phyloP scores from a whole-genome alignment of 257 asterid genomes.

The Nicotiana benthamiana region DNA sequence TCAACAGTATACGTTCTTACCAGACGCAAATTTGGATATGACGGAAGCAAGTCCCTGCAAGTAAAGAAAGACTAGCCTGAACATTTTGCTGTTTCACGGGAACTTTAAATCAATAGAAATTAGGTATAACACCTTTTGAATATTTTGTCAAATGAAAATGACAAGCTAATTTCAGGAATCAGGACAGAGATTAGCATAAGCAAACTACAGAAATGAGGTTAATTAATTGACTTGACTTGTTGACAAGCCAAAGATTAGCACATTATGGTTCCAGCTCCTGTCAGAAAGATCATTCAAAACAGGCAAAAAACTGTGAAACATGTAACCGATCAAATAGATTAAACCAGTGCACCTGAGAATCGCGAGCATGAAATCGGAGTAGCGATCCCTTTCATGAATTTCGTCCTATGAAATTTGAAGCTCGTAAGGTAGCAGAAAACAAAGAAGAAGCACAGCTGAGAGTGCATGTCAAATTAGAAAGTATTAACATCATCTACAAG shows the following conservation, averaged over 20 bases:
- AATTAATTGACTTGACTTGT: slow-evolving; percentile 1
- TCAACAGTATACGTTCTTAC: slow-evolving; percentile 32
- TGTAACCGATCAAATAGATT: slow-evolving; percentile 6
- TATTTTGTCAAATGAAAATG: neutral
- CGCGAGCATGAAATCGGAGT: slow-evolving; percentile 93
- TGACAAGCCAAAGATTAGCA: neutral
- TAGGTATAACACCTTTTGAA: neutral
- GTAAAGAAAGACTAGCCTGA: slow-evolving; percentile 8
- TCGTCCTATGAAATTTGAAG: slow-evolving; percentile 61
- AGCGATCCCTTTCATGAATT: slow-evolving; percentile 97
- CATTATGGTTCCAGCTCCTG: slow-evolving; percentile 1
- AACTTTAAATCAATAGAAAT: neutral
- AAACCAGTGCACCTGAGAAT: slow-evolving; percentile 64
- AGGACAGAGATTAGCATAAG: neutral
- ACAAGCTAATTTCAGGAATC: neutral
- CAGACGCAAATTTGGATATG: slow-evolving; percentile 77
- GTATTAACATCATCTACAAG: neutral
- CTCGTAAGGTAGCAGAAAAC: neutral
- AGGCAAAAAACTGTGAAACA: neutral
- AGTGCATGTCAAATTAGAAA: neutral
- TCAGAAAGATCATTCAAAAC: neutral
- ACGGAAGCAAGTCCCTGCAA: slow-evolving; percentile 82
- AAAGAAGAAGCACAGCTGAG: neutral
- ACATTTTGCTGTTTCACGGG: neutral
- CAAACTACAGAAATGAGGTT: neutral